These are phyloP conservation scores for Phyllosticta citribraziliensis DNA, from an alignment of 2,329 filamentous ascomycete species.

Conservation along the genomic window DNA sequence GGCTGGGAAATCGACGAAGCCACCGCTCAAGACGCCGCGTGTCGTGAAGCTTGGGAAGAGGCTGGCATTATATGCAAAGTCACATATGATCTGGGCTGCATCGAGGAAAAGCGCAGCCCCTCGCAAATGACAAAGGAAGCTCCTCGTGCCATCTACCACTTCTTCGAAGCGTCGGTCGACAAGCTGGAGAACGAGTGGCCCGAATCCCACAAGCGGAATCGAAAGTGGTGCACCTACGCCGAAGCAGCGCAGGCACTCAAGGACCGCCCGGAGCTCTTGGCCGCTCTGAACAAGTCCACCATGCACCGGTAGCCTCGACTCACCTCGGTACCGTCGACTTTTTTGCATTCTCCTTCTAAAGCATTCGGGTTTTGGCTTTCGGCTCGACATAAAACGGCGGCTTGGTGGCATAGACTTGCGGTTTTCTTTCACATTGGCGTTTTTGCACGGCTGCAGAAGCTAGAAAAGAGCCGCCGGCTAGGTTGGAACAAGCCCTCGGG, in stretches of 20 bases:
- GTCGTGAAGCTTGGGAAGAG: constrained; percentile 94
- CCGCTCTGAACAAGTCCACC: constrained; percentile 75
- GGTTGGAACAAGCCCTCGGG: constrained; percentile 1
- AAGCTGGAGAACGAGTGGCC: constrained; percentile 85
- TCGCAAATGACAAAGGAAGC: constrained; percentile 45
- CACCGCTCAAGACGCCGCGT: constrained; percentile 71
- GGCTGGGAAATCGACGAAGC: constrained; percentile 95
- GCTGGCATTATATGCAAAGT: constrained; percentile 83
- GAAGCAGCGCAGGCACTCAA: constrained; percentile 71
- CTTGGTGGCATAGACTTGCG: constrained; percentile 9
- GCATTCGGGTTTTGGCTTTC: constrained; percentile 8
- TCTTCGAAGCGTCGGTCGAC: constrained; percentile 81
- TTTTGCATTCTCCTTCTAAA: constrained; percentile 9
- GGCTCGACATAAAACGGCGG: constrained; percentile 9
- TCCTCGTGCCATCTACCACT: constrained; percentile 69
- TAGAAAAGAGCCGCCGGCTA: constrained; percentile 11
- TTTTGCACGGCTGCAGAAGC: constrained; percentile 10
- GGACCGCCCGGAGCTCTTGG: constrained; percentile 73
- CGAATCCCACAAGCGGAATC: constrained; percentile 81
- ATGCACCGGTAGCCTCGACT: constrained; percentile 28
- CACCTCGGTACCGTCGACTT: background rate
- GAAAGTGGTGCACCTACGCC: constrained; percentile 79
- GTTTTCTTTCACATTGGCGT: constrained; percentile 6
- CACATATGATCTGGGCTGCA: constrained; percentile 75
- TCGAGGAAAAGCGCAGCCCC: constrained; percentile 64